phyloP scores from a whole-genome alignment of 1,284 basidiomycete genomes.

The Puccinia horiana region DNA sequence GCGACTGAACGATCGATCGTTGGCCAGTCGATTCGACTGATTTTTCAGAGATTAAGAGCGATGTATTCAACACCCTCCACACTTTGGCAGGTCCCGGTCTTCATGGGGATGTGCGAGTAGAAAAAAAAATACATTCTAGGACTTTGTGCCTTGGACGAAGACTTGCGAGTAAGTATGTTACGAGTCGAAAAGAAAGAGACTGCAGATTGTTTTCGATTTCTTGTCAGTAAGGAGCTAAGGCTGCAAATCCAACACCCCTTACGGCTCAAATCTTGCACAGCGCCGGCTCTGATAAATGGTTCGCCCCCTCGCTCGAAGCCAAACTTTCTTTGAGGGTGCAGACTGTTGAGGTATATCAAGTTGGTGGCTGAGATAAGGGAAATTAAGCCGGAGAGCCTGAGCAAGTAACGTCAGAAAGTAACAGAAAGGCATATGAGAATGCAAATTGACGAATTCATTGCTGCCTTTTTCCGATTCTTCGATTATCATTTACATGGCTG shows the following conservation, averaged over 20 bases:
- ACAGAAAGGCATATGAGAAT: conserved; percentile 4
- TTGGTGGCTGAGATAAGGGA: not conserved
- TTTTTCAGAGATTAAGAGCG: not conserved
- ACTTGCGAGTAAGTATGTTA: not conserved
- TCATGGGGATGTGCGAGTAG: not conserved
- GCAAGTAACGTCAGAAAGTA: conserved; percentile 15
- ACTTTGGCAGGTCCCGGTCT: not conserved
- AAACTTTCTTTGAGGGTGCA: conserved; percentile 22
- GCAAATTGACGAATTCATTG: not conserved
- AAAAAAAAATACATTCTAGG: not conserved
- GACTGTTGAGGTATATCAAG: conserved; percentile 3
- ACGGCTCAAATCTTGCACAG: conserved; percentile 14
- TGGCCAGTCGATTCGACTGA: not conserved
- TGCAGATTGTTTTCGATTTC: not conserved
- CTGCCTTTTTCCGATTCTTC: conserved; percentile 19
- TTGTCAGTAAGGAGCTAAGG: conserved; percentile 22
- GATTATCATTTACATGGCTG: not conserved
- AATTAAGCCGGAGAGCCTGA: not conserved
- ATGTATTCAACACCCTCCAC: not conserved
- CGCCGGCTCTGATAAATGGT: not conserved
- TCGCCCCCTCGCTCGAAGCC: not conserved
- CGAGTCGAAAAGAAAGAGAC: not conserved
- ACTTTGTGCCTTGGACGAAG: not conserved
- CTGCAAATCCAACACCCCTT: conserved; percentile 2
- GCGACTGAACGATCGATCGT: not conserved